phyloP scores from a whole-genome alignment of 129 eudicot genomes.

The Gnaphalium uliginosum region DNA sequence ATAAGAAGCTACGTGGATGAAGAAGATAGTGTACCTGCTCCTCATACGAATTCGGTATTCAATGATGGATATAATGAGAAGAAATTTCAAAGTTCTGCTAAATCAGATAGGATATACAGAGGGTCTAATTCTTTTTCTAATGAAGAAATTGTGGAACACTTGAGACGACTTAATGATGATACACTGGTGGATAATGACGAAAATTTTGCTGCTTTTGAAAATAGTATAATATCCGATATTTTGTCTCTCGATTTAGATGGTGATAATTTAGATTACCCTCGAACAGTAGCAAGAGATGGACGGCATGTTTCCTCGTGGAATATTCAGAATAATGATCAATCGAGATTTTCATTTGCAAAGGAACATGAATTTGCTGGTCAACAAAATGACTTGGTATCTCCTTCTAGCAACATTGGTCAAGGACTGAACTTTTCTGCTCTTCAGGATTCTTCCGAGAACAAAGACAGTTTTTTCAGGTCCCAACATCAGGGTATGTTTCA shows the following conservation, averaged over 20 bases:
- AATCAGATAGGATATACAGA: constrained; percentile 73
- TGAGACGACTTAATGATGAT: constrained; percentile 68
- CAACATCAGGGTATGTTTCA: constrained; percentile 47
- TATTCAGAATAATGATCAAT: constrained; percentile 44
- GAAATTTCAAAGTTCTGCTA: constrained; percentile 69
- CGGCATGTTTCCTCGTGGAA: constrained; percentile 50
- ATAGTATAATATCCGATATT: constrained; percentile 71
- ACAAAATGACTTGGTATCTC: constrained; percentile 37
- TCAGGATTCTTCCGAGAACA: constrained; percentile 42
- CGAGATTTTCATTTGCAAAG: constrained; percentile 56
- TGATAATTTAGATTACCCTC: constrained; percentile 53
- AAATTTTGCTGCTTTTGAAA: constrained; percentile 59
- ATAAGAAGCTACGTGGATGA: constrained; percentile 35
- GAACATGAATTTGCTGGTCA: constrained; percentile 51
- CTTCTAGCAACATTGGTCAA: constrained; percentile 39
- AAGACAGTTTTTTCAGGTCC: constrained; percentile 44
- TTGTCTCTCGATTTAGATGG: constrained; percentile 65
- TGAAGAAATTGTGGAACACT: constrained; percentile 86
- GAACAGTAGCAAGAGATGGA: constrained; percentile 43
- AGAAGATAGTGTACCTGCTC: constrained; percentile 37
- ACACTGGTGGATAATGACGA: constrained; percentile 44
- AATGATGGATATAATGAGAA: constrained; percentile 57
- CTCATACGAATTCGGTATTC: constrained; percentile 35
- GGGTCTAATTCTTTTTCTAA: constrained; percentile 70
- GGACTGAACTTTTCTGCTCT: constrained; percentile 28